phyloP scores from a whole-genome alignment of 2,329 filamentous ascomycete species.

The Dactylellina leptospora region DNA sequence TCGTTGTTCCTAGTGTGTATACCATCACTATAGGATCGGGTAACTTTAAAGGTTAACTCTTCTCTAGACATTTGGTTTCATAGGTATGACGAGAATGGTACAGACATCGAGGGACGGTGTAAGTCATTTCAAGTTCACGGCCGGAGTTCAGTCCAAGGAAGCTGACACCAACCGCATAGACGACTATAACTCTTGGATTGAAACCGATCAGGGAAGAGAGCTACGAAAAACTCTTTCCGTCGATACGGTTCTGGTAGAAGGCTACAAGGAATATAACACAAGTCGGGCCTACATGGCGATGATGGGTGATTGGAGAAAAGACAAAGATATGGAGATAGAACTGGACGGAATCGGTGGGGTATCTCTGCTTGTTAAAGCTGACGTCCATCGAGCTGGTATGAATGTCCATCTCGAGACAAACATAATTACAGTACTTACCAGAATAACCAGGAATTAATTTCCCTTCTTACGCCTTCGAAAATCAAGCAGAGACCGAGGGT shows the following conservation, averaged over 20 bases:
- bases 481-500: constrained; percentile 97
- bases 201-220: constrained; percentile 83
- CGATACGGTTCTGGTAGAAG: constrained; percentile 87
- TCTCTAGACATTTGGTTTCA: constrained; percentile 95
- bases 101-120: constrained; percentile 95
- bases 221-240: constrained; percentile 78
- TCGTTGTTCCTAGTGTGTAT: constrained; percentile 89
- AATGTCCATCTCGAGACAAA: no score
- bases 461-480: constrained; percentile 94
- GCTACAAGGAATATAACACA: constrained; percentile 92
- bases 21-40: neutral
- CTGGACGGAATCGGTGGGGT: constrained; percentile 97
- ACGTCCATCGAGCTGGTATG: constrained; percentile 91
- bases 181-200: constrained; percentile 99
- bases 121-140: constrained; percentile 60
- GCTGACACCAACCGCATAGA: constrained; percentile 66
- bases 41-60: neutral
- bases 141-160: constrained; percentile 46
- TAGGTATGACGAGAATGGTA: constrained; percentile 76
- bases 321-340: constrained; percentile 90
- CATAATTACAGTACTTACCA: no score
- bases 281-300: constrained; percentile 86
- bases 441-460: constrained; percentile 95
- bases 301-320: constrained; percentile 90
- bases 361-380: constrained; percentile 96